Conservation (phyloP, 352 stramenopile species). For the Phytopythium vexans region DNA sequence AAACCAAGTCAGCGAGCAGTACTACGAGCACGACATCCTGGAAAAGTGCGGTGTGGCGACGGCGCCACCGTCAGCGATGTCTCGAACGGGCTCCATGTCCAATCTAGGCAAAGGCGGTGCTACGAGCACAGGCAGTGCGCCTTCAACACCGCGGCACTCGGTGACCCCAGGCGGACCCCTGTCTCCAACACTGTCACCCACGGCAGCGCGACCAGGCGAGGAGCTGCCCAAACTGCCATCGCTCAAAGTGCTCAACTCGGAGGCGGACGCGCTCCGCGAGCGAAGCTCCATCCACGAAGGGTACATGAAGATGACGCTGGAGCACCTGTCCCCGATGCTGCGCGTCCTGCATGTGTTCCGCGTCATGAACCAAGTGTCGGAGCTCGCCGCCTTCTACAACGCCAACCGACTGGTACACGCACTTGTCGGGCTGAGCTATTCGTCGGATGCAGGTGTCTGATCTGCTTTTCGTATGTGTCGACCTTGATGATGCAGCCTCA, state of each 20-base stretch:
- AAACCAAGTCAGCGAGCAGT: slow-evolving; percentile 73
- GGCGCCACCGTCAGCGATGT: neutral
- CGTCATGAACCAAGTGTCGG: slow-evolving; percentile 68
- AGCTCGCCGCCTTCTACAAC: slow-evolving; percentile 76
- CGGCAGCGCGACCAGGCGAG: slow-evolving; percentile 1
- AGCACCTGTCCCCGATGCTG: slow-evolving; percentile 65
- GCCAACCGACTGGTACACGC: slow-evolving; percentile 62
- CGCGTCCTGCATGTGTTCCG: slow-evolving; percentile 72
- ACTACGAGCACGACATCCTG: slow-evolving; percentile 73
- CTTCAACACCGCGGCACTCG: slow-evolving; percentile 3
- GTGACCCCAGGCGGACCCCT: neutral
- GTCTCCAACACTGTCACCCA: no score
- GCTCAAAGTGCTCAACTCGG: slow-evolving; percentile 69
- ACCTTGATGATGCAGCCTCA: slow-evolving; percentile 37
- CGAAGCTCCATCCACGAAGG: slow-evolving; percentile 60
- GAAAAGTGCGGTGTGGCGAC: slow-evolving; percentile 55
- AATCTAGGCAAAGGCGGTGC: no score
- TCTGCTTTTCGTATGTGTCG: slow-evolving; percentile 3
- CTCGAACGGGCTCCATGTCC: neutral
- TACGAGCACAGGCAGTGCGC: neutral
- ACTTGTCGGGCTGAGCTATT: neutral
- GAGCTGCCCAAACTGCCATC: slow-evolving; percentile 40
- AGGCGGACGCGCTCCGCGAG: slow-evolving; percentile 53
- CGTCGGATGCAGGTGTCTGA: neutral
- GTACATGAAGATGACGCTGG: slow-evolving; percentile 68